These are phyloP conservation scores for Coemansia sp. DNA, from an alignment of 192 early-diverging fungal species.

Conservation along the genomic window DNA sequence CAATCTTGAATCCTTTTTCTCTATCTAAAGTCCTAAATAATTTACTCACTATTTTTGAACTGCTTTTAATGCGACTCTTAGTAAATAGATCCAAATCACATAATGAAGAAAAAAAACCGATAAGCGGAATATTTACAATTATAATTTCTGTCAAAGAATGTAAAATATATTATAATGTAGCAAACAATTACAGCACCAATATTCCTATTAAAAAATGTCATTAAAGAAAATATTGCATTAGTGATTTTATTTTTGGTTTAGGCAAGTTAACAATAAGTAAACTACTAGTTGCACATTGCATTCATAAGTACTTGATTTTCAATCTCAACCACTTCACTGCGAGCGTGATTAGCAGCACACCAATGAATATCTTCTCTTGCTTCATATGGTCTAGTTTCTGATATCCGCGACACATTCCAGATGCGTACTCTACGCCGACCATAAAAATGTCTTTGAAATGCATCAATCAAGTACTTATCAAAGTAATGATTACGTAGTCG, in stretches of 20 bases:
- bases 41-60: neutral
- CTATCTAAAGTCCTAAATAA: neutral
- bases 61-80: neutral
- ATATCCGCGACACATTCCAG: slow-evolving; percentile 51
- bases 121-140: neutral
- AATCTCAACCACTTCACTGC: slow-evolving; percentile 47
- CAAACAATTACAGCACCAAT: too few species aligned
- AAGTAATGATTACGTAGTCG: slow-evolving; percentile 27
- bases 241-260: neutral
- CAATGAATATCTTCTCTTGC: slow-evolving; percentile 20
- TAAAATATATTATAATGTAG: too few species aligned
- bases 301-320: slow-evolving; percentile 51
- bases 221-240: neutral
- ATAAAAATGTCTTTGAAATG: slow-evolving; percentile 15
- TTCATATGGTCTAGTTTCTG: slow-evolving; percentile 26
- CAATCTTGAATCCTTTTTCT: neutral
- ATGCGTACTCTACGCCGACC: slow-evolving; percentile 4
- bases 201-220: too few species aligned
- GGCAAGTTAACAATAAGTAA: neutral
- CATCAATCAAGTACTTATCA: slow-evolving; percentile 22
- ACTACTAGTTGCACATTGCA: slow-evolving; percentile 16
- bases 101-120: neutral
- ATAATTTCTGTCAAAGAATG: too few species aligned
- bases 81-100: neutral
- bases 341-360: slow-evolving; percentile 56